Percentiles rank a stretch among this genome's conserved stretches.
phyloP scores from a whole-genome alignment of 495 filamentous ascomycete species.

The Cenococcum geophilum region DNA sequence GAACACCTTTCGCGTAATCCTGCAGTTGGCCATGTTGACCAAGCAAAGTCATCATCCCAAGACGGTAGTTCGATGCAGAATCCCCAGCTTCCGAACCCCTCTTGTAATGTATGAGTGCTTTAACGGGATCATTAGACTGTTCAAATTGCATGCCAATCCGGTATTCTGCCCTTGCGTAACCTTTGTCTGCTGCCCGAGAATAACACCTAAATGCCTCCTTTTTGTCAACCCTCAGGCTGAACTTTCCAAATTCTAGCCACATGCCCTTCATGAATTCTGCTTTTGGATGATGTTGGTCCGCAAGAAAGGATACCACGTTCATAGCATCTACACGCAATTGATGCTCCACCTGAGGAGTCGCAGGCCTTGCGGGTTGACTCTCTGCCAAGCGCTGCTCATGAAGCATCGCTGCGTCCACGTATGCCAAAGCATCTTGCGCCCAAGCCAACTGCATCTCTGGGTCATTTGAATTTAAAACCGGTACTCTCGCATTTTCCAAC shows the following conservation, averaged over 20 bases:
- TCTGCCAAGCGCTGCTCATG: slow-evolving; percentile 59
- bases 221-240: slow-evolving; percentile 80
- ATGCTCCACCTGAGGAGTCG: slow-evolving; percentile 81
- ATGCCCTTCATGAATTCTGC: slow-evolving; percentile 92
- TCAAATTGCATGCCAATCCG: slow-evolving; percentile 98
- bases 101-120: slow-evolving; percentile 84
- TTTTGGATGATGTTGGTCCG: slow-evolving; percentile 86
- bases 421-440: slow-evolving; percentile 87
- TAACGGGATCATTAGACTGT: slow-evolving; percentile 79
- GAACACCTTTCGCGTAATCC: slow-evolving; percentile 69
- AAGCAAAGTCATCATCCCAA: slow-evolving; percentile 96
- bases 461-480: slow-evolving; percentile 88
- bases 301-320: slow-evolving; percentile 82
- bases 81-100: slow-evolving; percentile 69
- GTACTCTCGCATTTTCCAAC: slow-evolving; percentile 70
- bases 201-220: slow-evolving; percentile 89
- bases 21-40: slow-evolving; percentile 86
- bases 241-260: slow-evolving; percentile 98
- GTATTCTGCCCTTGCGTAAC: slow-evolving; percentile 93
- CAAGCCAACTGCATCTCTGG: slow-evolving; percentile 94
- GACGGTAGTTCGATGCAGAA: slow-evolving; percentile 88
- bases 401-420: slow-evolving; percentile 76
- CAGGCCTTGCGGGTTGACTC: slow-evolving; percentile 57
- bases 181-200: slow-evolving; percentile 74
- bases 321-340: slow-evolving; percentile 82